Percentiles rank a stretch among this genome's conserved stretches.
Conservation (phyloP, 2,329 filamentous ascomycete species). For the Ambrosiella xylebori region DNA sequence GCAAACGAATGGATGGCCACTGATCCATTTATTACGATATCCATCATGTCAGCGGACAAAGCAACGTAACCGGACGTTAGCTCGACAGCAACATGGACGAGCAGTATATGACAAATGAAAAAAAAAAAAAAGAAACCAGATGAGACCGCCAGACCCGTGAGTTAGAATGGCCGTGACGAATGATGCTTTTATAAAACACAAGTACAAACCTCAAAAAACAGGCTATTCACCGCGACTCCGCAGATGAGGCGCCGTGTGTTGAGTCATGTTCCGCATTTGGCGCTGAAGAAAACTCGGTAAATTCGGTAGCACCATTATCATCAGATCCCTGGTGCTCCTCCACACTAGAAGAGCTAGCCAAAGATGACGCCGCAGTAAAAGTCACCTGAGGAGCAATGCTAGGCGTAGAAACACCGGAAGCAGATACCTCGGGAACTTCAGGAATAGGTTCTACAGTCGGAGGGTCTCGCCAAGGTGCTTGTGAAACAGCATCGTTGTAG, state of each 20-base stretch:
- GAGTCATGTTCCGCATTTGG: not conserved
- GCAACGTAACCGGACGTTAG: not conserved
- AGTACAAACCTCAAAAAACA: not conserved
- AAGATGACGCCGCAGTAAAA: not conserved
- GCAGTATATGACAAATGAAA: not conserved
- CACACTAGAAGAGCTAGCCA: not conserved
- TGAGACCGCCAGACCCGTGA: not conserved
- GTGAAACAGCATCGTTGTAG: slow-evolving; percentile 57
- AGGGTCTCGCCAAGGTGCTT: slow-evolving; percentile 21
- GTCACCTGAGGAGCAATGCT: not conserved
- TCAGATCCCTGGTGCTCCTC: not conserved
- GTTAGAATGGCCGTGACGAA: not conserved
- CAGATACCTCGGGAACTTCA: not conserved
- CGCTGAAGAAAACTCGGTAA: slow-evolving; percentile 9
- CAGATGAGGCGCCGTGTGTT: not conserved
- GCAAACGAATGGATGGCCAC: not conserved
- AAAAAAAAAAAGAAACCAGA: not conserved
- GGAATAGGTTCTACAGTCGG: slow-evolving; percentile 4
- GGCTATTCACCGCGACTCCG: not conserved
- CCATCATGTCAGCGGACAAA: not conserved
- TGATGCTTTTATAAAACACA: slow-evolving; percentile 1
- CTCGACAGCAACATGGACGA: not conserved
- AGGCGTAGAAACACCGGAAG: not conserved
- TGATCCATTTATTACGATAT: not conserved
- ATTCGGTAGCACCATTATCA: slow-evolving; percentile 1